phyloP scores from a whole-genome alignment of 192 early-diverging fungal genomes.

The Phlyctochytrium arcticum region DNA sequence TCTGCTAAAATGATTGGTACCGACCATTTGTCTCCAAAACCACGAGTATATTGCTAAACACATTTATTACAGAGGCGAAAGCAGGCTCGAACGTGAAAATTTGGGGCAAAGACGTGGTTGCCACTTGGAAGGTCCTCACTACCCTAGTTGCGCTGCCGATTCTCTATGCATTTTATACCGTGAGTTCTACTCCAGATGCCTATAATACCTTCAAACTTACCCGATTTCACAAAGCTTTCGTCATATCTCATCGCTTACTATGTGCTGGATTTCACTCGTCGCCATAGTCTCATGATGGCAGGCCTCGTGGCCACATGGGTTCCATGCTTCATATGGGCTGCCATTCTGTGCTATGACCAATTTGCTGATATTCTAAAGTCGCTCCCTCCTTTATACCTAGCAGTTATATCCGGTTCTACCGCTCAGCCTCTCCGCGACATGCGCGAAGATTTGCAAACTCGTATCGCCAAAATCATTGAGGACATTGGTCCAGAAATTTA shows the following conservation, averaged over 20 bases:
- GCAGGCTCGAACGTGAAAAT: constrained; percentile 92
- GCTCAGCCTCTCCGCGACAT: constrained; percentile 59
- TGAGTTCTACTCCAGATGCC: not conserved
- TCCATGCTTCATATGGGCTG: constrained; percentile 44
- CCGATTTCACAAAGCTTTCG: constrained; percentile 3
- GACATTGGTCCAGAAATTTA: constrained; percentile 68
- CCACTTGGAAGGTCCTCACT: constrained; percentile 80
- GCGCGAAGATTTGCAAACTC: constrained; percentile 67
- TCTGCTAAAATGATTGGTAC: constrained; percentile 10
- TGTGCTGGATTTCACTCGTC: constrained; percentile 26
- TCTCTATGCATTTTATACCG: constrained; percentile 28
- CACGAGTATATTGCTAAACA: constrained; percentile 9
- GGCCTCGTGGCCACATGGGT: constrained; percentile 46
- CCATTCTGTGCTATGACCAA: constrained; percentile 36
- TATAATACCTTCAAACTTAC: constrained; percentile 4
- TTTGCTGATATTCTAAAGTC: constrained; percentile 56
- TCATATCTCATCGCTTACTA: constrained; percentile 9
- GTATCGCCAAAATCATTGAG: constrained; percentile 77
- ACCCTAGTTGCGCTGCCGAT: constrained; percentile 53
- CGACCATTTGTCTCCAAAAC: not conserved
- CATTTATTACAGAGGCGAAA: constrained; percentile 57
- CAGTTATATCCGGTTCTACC: constrained; percentile 43
- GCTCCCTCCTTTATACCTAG: constrained; percentile 79
- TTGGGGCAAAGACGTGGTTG: constrained; percentile 89
- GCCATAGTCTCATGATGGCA: constrained; percentile 25